Evolutionary conservation across 805 yeast genomes (phyloP).

Genomic region (Danielozyma ontarioensis): DNA sequence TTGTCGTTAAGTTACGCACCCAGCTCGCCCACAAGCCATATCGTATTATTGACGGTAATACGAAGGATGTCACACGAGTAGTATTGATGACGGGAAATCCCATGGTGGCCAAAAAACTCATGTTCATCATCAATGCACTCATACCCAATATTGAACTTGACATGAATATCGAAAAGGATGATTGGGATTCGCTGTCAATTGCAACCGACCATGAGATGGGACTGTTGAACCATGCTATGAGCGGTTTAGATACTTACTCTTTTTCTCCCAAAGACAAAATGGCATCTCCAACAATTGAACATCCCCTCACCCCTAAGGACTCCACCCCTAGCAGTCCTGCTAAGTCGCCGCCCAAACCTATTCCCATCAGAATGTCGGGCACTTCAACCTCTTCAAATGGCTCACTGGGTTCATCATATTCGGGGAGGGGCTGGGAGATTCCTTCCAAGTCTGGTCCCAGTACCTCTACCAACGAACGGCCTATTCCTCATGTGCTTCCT

Average conservation of each 20-base stretch:
- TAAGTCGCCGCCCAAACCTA: not conserved
- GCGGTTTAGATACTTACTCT: too few relatives aligned
- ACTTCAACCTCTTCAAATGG: not conserved
- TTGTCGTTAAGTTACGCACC: conserved; percentile 37
- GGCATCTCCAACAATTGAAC: too few relatives aligned
- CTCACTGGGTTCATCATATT: conserved; percentile 16
- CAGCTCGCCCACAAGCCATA: conserved; percentile 32
- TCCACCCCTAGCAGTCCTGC: not conserved
- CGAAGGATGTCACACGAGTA: conserved; percentile 38
- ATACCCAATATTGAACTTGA: conserved; percentile 28
- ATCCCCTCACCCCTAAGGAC: not conserved
- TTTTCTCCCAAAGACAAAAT: not conserved
- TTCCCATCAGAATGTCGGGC: too few relatives aligned
- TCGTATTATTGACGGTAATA: conserved; percentile 14
- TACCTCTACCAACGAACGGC: conserved; percentile 12
- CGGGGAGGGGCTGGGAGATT: conserved; percentile 45
- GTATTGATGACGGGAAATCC: conserved; percentile 58
- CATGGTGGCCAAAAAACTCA: conserved; percentile 53
- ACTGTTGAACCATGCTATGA: too few relatives aligned
- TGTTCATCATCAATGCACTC: conserved; percentile 49
- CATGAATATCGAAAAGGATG: not conserved
- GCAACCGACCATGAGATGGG: too few relatives aligned
- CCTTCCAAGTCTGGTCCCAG: conserved; percentile 31
- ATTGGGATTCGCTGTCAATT: not conserved
- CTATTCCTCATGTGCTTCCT: conserved; percentile 15